Evolutionary conservation across 805 yeast species (phyloP).

Genomic region (Isabelozyma gotoi): DNA sequence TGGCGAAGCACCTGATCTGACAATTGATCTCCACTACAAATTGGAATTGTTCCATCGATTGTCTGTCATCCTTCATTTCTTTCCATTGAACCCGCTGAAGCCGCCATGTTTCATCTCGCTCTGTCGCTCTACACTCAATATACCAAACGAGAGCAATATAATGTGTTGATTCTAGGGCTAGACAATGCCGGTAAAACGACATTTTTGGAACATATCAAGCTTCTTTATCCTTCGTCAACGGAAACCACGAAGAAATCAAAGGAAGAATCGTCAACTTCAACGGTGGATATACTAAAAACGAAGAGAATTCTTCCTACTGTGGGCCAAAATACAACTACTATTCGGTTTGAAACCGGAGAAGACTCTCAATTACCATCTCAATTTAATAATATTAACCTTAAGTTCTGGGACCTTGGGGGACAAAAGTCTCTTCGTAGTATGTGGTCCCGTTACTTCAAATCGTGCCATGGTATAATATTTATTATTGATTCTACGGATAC

Average conservation of each 20-base stretch:
- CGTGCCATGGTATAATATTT: slow-evolving; percentile 89
- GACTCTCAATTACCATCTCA: slow-evolving; percentile 31
- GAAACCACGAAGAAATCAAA: slow-evolving; percentile 8
- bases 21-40: no score
- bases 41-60: no score
- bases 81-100: no score
- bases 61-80: no score
- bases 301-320: slow-evolving; percentile 86
- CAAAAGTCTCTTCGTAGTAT: slow-evolving; percentile 79
- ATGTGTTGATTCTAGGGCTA: slow-evolving; percentile 72
- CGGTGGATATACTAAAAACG: slow-evolving; percentile 30
- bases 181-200: slow-evolving; percentile 95
- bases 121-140: slow-evolving; percentile 45
- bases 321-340: slow-evolving; percentile 76
- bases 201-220: slow-evolving; percentile 39
- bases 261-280: slow-evolving; percentile 9
- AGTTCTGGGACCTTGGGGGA: slow-evolving; percentile 97
- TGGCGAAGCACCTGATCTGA: no score
- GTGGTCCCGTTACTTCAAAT: slow-evolving; percentile 85
- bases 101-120: slow-evolving; percentile 45
- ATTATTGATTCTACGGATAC: slow-evolving; percentile 90
- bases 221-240: slow-evolving; percentile 31
- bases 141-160: slow-evolving; percentile 46
- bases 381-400: slow-evolving; percentile 52
- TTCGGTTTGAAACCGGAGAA: slow-evolving; percentile 37